Evolutionary conservation across 768 basidiomycete species (phyloP).

Genomic region (Ramaria rubella): DNA sequence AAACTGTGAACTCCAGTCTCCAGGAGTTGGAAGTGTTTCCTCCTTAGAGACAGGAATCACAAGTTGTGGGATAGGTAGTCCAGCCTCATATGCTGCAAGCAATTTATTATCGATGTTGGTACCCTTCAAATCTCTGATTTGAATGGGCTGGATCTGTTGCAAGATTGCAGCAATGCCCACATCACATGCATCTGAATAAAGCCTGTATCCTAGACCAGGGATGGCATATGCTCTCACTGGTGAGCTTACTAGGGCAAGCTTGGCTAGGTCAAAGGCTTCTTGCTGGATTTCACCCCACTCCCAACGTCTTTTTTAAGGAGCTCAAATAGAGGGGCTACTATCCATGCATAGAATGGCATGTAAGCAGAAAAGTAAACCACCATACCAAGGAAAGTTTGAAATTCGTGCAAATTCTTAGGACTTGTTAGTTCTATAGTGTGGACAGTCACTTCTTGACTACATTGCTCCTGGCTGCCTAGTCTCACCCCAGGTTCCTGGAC

Average conservation of each 20-base stretch:
- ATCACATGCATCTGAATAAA: conserved; percentile 31
- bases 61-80: conserved; percentile 8
- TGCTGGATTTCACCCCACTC: conserved; percentile 21
- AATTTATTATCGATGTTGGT: conserved; percentile 17
- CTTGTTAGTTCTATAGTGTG: no score
- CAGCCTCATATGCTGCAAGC: conserved; percentile 3
- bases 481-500: no score
- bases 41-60: conserved; percentile 3
- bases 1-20: conserved; percentile 19
- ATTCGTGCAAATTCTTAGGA: no score
- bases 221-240: conserved; percentile 29
- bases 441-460: no score
- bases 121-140: conserved; percentile 18
- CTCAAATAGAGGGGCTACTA: conserved; percentile 28
- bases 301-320: conserved; percentile 27
- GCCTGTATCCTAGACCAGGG: conserved; percentile 25
- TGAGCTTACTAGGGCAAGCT: conserved; percentile 25
- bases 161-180: conserved; percentile 26
- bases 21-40: conserved; percentile 25
- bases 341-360: no score
- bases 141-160: conserved; percentile 22
- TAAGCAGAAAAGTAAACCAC: no score
- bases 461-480: no score
- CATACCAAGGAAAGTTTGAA: no score
- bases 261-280: conserved; percentile 24